Evolutionary conservation across 352 stramenopile genomes (phyloP).

Genomic region (Phytophthora sojae): DNA sequence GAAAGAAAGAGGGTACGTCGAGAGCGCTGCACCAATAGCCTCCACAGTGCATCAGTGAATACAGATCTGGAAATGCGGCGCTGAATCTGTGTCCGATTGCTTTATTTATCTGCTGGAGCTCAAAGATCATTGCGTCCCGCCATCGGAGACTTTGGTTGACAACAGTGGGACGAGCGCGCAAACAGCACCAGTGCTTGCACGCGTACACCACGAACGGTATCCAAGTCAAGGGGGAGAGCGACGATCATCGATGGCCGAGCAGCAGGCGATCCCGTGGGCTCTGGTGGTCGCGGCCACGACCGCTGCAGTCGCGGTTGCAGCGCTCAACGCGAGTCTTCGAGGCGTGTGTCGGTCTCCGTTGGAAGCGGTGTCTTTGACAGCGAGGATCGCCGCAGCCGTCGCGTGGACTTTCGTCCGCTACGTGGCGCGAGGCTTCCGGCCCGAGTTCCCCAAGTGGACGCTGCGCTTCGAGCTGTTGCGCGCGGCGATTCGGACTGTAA

Average conservation of each 20-base stretch:
- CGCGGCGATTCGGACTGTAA: slow-evolving; percentile 23
- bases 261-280: slow-evolving; percentile 16
- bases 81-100: background rate
- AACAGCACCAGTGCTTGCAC: slow-evolving; percentile 4
- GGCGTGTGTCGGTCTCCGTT: slow-evolving; percentile 35
- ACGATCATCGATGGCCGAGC: slow-evolving; percentile 13
- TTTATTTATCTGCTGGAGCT: background rate
- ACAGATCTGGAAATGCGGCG: background rate
- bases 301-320: slow-evolving; percentile 12
- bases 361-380: slow-evolving; percentile 26
- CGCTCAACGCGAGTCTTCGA: slow-evolving; percentile 9
- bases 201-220: background rate
- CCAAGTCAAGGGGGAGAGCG: background rate
- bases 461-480: slow-evolving; percentile 47
- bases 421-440: slow-evolving; percentile 31
- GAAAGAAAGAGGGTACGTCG: slow-evolving; percentile 7
- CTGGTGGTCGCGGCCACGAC: slow-evolving; percentile 2
- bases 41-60: background rate
- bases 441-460: slow-evolving; percentile 52
- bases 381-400: slow-evolving; percentile 13
- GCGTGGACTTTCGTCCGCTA: slow-evolving; percentile 22
- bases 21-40: background rate
- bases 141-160: slow-evolving; percentile 12
- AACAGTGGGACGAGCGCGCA: slow-evolving; percentile 6
- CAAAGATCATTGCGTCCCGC: background rate